Evolutionary conservation across 768 basidiomycete species (phyloP).

Genomic region (Mrakia blollopis): DNA sequence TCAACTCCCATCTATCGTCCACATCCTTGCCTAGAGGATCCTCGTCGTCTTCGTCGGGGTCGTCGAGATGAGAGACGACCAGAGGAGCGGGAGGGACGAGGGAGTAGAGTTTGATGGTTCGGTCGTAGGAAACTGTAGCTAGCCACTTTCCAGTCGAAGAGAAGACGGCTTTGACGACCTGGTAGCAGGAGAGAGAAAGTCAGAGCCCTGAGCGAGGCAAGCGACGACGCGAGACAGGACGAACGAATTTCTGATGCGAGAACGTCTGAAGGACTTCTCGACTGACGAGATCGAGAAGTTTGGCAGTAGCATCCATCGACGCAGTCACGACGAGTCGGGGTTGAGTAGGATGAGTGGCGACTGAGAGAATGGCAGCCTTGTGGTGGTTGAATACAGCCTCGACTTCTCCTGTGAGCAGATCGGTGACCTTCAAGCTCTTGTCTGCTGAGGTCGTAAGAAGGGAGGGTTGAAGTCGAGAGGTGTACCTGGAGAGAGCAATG

Average conservation of each 20-base stretch:
- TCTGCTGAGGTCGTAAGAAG: constrained; percentile 40
- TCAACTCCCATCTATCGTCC: constrained; percentile 23
- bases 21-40: constrained; percentile 33
- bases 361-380: constrained; percentile 35
- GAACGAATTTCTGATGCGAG: constrained; percentile 36
- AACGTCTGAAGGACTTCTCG: constrained; percentile 31
- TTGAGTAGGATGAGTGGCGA: constrained; percentile 32
- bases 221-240: background rate
- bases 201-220: background rate
- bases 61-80: background rate
- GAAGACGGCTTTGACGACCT: constrained; percentile 36
- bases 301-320: constrained; percentile 37
- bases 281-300: constrained; percentile 37
- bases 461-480: constrained; percentile 19
- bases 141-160: constrained; percentile 35
- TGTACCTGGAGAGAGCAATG: constrained; percentile 10
- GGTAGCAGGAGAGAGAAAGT: background rate
- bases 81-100: constrained; percentile 6
- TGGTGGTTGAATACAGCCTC: constrained; percentile 34
- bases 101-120: constrained; percentile 36
- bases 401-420: constrained; percentile 32
- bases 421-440: constrained; percentile 37
- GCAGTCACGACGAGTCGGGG: constrained; percentile 34
- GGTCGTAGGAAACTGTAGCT: constrained; percentile 38
- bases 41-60: constrained; percentile 30